These are phyloP conservation scores for Tremellales sp. DNA, from an alignment of 1,284 basidiomycete genomes.

Conservation along the genomic window DNA sequence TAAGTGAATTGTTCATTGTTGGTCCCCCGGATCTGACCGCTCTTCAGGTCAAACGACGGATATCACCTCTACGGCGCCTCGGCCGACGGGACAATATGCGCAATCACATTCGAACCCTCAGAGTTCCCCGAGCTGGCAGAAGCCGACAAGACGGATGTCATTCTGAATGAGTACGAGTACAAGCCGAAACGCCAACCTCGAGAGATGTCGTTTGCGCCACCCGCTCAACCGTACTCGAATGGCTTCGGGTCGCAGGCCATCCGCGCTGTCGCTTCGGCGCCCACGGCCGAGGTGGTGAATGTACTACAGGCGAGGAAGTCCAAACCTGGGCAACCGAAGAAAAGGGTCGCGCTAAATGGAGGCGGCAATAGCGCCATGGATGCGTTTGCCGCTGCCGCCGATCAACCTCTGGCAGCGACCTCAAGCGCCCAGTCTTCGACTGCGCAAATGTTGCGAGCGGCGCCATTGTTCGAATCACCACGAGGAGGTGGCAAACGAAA, in stretches of 20 bases:
- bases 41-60: conserved; percentile 81
- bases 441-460: conserved; percentile 35
- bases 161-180: conserved; percentile 76
- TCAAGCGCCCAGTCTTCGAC: conserved; percentile 25
- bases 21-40: conserved; percentile 8
- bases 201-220: conserved; percentile 9
- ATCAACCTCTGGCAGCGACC: conserved; percentile 30
- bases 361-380: conserved; percentile 9
- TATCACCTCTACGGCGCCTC: conserved; percentile 89
- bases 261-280: conserved; percentile 7
- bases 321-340: conserved; percentile 11
- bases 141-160: conserved; percentile 65
- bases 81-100: conserved; percentile 89
- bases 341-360: conserved; percentile 2
- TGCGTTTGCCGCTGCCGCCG: conserved; percentile 31
- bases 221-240: conserved; percentile 9
- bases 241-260: conserved; percentile 11
- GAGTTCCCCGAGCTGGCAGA: conserved; percentile 82
- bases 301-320: conserved; percentile 28
- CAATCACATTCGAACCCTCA: conserved; percentile 71
- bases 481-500: conserved; percentile 31
- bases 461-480: conserved; percentile 9
- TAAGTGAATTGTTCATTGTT: conserved; percentile 48
- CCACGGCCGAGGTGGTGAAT: conserved; percentile 18
- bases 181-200: conserved; percentile 20